Base-by-base conservation (phyloP, 805 yeast genomes). In the Pichia rugopelliculosa region DNA sequence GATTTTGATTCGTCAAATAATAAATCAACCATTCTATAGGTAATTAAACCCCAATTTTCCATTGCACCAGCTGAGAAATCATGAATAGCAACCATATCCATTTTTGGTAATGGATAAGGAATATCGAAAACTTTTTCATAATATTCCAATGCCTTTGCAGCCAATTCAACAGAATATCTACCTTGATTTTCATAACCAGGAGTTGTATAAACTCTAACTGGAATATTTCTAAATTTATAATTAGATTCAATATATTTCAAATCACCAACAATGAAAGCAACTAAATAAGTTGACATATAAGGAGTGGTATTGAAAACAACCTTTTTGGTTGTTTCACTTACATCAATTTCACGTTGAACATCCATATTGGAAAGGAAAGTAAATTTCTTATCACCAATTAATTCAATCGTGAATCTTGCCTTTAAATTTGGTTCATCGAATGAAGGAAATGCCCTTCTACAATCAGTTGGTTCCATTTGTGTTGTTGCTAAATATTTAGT, bases 21-120 rank as follows among this genome's bases (percentile, higher is more conserved):
- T 53, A 80, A 60, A 47, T 76, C 82, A 26, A 73, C 76, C 49
- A 76, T 72, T 59, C 82, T 84, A 68, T 76, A 86, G 59, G 77
- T 88, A 54, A 87, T 76, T 48, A 87, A 71, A 36, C 95, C 95
- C 87, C 90, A 87, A 70, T 87, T 87, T 68, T 87, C 96, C 96
- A 87, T 87, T 36, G 95, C 96, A 57, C 89, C 88, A 48, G 88
- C 89, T 22, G 84, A 74, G 59, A 82, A 84, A 46, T 86, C 81
- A 58, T 84, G 90, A 51, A 87, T 83, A 22, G 87, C 90, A 48
- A 87, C 74, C 72, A 85, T 73, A 61, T 87, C 95, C 71, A 86
- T 72, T 66, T 87, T 87, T 47, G 95, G 91, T 57, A 87, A 70
- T 76, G 95, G 93, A 59, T 85, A 87, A 40, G 63, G 64, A 47